A percentile compares a stretch with the other conserved stretches of the same genome.
Conservation (phyloP, 805 yeast species). For the Kluyveromyces starmeri region DNA sequence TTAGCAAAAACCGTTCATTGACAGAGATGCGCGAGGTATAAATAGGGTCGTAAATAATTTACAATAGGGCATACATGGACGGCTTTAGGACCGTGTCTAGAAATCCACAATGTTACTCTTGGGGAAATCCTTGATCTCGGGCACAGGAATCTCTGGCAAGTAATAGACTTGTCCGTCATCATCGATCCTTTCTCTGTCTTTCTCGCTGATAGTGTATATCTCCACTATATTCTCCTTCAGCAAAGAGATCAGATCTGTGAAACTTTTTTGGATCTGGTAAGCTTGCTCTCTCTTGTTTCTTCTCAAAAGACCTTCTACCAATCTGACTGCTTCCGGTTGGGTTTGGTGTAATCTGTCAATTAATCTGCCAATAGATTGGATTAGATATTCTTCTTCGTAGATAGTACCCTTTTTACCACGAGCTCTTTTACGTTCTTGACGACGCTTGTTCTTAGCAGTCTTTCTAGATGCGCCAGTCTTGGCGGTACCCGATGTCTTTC, state of each 20-base stretch:
- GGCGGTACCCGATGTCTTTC: conserved; percentile 92
- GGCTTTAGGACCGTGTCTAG: no score
- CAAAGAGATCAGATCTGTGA: conserved; percentile 46
- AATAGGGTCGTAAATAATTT: no score
- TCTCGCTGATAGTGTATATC: conserved; percentile 72
- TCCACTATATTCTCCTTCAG: conserved; percentile 59
- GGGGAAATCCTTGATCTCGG: conserved; percentile 57
- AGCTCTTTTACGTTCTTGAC: conserved; percentile 93
- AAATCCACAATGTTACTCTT: conserved; percentile 49
- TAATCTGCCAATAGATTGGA: conserved; percentile 80
- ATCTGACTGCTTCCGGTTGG: conserved; percentile 58
- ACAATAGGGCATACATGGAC: no score
- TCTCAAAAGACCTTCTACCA: conserved; percentile 70
- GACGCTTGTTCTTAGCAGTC: conserved; percentile 83
- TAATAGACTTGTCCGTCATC: conserved; percentile 80
- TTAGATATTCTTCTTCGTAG: conserved; percentile 92
- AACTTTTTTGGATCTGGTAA: conserved; percentile 61
- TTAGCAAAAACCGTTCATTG: neutral
- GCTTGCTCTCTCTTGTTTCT: conserved; percentile 73
- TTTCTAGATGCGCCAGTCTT: conserved; percentile 91
- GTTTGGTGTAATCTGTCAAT: conserved; percentile 73
- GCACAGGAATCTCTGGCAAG: conserved; percentile 68
- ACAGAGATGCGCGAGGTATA: no score
- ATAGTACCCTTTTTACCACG: conserved; percentile 97
- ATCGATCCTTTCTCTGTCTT: conserved; percentile 80